These are phyloP conservation scores for Astrothelium macrocarpum DNA, from an alignment of 495 filamentous ascomycete species.

Conservation along the genomic window DNA sequence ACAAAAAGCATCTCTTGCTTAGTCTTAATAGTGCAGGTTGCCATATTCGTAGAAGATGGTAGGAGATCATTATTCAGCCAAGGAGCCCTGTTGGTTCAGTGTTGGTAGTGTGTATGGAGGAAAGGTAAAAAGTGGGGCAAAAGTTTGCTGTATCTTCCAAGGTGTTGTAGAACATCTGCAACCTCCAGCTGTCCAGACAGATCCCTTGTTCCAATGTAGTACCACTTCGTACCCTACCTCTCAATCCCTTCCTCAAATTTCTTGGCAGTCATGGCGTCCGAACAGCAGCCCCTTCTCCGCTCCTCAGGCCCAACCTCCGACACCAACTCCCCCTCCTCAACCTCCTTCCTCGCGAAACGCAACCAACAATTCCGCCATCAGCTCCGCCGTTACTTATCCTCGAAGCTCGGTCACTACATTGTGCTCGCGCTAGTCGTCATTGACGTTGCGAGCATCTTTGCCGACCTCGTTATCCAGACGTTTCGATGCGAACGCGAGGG, in stretches of 20 bases:
- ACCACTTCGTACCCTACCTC: too few species aligned
- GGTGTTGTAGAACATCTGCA: too few species aligned
- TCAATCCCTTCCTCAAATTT: not conserved
- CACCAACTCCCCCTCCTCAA: not conserved
- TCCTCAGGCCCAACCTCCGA: not conserved
- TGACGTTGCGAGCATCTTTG: slow-evolving; percentile 50
- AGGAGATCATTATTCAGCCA: too few species aligned
- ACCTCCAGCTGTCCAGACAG: too few species aligned
- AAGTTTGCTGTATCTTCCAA: too few species aligned
- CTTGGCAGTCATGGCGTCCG: not conserved
- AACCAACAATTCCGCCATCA: slow-evolving; percentile 15
- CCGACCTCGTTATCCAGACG: slow-evolving; percentile 53
- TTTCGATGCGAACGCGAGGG: slow-evolving; percentile 43
- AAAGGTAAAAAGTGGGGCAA: too few species aligned
- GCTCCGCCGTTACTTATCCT: slow-evolving; percentile 38
- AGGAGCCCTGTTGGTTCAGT: too few species aligned
- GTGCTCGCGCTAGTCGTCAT: slow-evolving; percentile 47
- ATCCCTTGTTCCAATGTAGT: too few species aligned
- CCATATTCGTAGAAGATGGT: too few species aligned
- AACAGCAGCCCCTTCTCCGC: not conserved
- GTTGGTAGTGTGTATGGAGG: too few species aligned
- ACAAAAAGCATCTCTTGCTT: too few species aligned
- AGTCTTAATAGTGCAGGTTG: too few species aligned
- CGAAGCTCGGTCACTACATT: slow-evolving; percentile 48
- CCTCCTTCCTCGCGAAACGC: not conserved